Evolutionary conservation across 2,329 filamentous ascomycete species (phyloP).

Genomic region (Aaosphaeria arxii): DNA sequence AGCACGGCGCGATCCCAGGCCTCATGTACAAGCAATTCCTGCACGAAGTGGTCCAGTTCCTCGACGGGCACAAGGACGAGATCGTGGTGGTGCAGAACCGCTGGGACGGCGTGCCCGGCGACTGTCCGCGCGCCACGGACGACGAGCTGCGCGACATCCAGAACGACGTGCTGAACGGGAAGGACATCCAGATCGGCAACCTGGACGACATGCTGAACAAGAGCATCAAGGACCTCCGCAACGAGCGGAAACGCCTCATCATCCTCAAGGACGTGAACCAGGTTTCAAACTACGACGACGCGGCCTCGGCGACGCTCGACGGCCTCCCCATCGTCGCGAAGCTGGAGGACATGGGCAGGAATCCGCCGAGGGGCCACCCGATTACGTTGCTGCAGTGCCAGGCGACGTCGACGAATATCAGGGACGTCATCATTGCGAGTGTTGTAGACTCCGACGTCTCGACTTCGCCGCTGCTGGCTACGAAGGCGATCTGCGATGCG

Average conservation of each 20-base stretch:
- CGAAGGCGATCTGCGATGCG: conserved; percentile 49
- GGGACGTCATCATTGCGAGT: conserved; percentile 46
- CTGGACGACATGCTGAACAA: conserved; percentile 25
- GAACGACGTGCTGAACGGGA: conserved; percentile 24
- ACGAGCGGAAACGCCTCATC: conserved; percentile 23
- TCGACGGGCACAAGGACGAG: conserved; percentile 41
- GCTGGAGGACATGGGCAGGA: conserved; percentile 15
- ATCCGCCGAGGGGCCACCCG: conserved; percentile 17
- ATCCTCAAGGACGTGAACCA: conserved; percentile 20
- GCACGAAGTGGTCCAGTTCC: conserved; percentile 40
- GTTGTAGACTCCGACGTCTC: conserved; percentile 45
- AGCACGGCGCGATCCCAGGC: conserved; percentile 51
- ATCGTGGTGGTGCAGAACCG: conserved; percentile 51
- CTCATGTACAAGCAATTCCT: conserved; percentile 49
- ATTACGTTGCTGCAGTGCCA: conserved; percentile 45
- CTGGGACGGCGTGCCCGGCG: conserved; percentile 50
- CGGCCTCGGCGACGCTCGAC: conserved; percentile 26
- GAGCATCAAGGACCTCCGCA: conserved; percentile 22
- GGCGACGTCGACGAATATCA: conserved; percentile 51
- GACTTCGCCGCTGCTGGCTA: conserved; percentile 47
- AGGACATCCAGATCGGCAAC: conserved; percentile 15
- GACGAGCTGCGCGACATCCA: conserved; percentile 42
- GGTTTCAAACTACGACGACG: conserved; percentile 32
- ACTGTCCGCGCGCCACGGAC: conserved; percentile 43
- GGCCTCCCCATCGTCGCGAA: conserved; percentile 28